Conservation (phyloP, 2,329 filamentous ascomycete species). For the Cladosporium sp. region DNA sequence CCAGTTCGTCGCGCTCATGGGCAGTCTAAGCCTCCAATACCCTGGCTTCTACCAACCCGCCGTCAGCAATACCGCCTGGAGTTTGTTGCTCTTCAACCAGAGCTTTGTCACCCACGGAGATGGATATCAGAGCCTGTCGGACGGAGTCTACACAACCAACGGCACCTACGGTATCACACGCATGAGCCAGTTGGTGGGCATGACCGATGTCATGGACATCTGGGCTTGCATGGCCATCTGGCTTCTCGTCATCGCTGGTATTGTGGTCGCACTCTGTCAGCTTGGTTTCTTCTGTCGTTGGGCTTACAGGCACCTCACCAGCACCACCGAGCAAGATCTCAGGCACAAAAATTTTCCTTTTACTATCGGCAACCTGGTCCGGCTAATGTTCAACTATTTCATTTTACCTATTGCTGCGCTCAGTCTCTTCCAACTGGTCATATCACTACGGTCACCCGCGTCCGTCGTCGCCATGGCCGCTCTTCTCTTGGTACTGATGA, state of each 20-base stretch:
- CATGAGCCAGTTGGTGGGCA: constrained; percentile 77
- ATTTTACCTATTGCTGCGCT: constrained; percentile 80
- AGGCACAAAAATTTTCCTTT: constrained; percentile 91
- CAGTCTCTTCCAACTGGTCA: constrained; percentile 87
- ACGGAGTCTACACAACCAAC: constrained; percentile 83
- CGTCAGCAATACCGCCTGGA: constrained; percentile 84
- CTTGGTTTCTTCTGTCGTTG: constrained; percentile 72
- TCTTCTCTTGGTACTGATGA: constrained; percentile 66
- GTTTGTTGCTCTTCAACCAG: constrained; percentile 85
- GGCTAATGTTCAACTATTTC: constrained; percentile 90
- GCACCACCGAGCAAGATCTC: constrained; percentile 78
- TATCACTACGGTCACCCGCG: constrained; percentile 62
- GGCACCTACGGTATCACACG: constrained; percentile 74
- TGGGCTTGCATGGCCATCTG: constrained; percentile 95
- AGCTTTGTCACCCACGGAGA: constrained; percentile 71
- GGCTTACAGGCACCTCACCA: constrained; percentile 66
- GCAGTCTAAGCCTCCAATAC: constrained; percentile 81
- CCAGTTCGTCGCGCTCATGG: constrained; percentile 84
- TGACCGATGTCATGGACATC: constrained; percentile 70
- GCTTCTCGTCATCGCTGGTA: constrained; percentile 71
- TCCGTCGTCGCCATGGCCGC: constrained; percentile 72
- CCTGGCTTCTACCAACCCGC: constrained; percentile 93
- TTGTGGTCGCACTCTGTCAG: constrained; percentile 67
- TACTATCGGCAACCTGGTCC: constrained; percentile 54
- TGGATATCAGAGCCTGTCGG: constrained; percentile 64